phyloP scores from a whole-genome alignment of 2,329 filamentous ascomycete species.

The Blumeria hordei region DNA sequence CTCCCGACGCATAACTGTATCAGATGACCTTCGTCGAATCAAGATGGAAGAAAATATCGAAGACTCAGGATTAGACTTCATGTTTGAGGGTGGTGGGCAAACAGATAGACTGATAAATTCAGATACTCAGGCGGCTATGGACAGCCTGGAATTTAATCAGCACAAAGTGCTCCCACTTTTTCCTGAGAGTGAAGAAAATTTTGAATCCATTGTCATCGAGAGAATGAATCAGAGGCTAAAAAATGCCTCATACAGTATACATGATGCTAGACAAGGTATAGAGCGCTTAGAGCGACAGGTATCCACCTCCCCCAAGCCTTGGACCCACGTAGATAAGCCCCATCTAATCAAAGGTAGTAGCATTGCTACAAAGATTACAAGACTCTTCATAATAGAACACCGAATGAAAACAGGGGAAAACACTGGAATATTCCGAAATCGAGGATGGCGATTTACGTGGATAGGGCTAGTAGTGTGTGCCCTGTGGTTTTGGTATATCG shows the following conservation, averaged over 20 bases:
- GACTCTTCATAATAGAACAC: conserved; percentile 3
- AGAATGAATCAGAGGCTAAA: conserved; percentile 29
- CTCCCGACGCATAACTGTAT: conserved; percentile 6
- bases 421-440: background rate
- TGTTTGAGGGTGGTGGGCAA: conserved; percentile 5
- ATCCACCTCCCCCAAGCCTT: conserved; percentile 6
- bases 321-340: too few relatives aligned
- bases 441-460: conserved; percentile 10
- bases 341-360: background rate
- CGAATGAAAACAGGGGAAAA: background rate
- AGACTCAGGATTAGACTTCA: conserved; percentile 12
- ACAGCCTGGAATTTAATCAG: conserved; percentile 7
- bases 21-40: conserved; percentile 11
- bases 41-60: conserved; percentile 11
- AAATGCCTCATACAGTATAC: conserved; percentile 26
- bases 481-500: conserved; percentile 25
- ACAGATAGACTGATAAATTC: background rate
- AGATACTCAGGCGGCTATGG: conserved; percentile 2
- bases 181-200: conserved; percentile 8
- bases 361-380: conserved; percentile 8
- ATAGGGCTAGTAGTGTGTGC: conserved; percentile 15
- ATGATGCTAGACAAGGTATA: conserved; percentile 30
- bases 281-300: conserved; percentile 30
- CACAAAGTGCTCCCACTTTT: conserved; percentile 7
- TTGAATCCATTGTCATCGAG: conserved; percentile 21